A percentile compares a stretch with the other conserved stretches of the same genome.
These are phyloP conservation scores for Xanthoconium separans DNA, from an alignment of 1,284 basidiomycete genomes.

Conservation along the genomic window DNA sequence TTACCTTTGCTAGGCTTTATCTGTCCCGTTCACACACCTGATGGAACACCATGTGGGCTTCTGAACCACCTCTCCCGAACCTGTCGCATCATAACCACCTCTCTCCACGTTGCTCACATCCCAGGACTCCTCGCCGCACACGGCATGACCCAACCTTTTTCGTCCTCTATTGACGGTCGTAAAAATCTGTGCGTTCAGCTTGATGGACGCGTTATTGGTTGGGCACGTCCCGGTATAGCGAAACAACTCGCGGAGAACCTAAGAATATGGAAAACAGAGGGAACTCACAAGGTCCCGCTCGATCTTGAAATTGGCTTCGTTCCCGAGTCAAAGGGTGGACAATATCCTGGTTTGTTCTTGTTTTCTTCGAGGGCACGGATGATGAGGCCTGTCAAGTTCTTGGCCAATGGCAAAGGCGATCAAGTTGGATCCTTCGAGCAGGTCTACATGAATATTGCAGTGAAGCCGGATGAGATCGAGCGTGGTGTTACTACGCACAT, in stretches of 20 bases:
- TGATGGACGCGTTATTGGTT: constrained; percentile 95
- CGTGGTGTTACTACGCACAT: constrained; percentile 83
- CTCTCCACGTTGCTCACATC: constrained; percentile 77
- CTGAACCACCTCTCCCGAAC: constrained; percentile 96
- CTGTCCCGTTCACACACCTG: constrained; percentile 98
- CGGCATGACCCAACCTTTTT: constrained; percentile 94
- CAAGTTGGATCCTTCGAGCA: constrained; percentile 97
- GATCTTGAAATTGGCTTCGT: constrained; percentile 97
- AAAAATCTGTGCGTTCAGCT: constrained; percentile 89
- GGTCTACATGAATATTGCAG: constrained; percentile 99
- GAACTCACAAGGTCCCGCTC: constrained; percentile 77
- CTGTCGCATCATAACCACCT: constrained; percentile 87
- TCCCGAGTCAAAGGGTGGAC: constrained; percentile 87
- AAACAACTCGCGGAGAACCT: constrained; percentile 81
- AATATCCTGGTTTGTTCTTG: constrained; percentile 95
- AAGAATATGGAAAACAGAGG: constrained; percentile 96
- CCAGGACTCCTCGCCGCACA: constrained; percentile 82
- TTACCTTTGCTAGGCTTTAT: constrained; percentile 71
- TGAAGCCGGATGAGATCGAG: constrained; percentile 88
- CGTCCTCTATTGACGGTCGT: constrained; percentile 75
- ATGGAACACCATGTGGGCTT: constrained; percentile 96
- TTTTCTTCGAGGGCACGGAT: constrained; percentile 89
- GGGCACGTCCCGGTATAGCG: constrained; percentile 79
- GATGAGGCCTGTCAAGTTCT: constrained; percentile 97
- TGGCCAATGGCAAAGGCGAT: constrained; percentile 85